Conservation (phyloP, 2,329 filamentous ascomycete genomes). For the Bertia moriformis region DNA sequence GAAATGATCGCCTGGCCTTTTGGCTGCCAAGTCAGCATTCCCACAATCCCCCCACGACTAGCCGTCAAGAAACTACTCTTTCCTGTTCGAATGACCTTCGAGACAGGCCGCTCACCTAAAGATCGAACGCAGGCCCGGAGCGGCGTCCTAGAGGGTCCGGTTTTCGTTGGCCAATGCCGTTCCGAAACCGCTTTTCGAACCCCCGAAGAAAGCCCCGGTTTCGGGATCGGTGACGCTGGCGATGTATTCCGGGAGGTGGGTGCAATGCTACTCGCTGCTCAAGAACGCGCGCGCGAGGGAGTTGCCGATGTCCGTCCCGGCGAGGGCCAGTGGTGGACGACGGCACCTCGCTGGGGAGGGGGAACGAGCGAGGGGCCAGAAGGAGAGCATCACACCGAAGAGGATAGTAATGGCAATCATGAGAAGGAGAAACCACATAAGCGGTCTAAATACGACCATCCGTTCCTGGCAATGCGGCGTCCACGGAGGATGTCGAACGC, state of each 20-base stretch:
- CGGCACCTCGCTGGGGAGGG: conserved; percentile 38
- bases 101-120: conserved; percentile 33
- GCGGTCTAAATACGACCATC: conserved; percentile 17
- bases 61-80: conserved; percentile 32
- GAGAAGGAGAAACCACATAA: conserved; percentile 17
- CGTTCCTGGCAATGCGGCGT: conserved; percentile 13
- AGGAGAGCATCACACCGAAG: background rate
- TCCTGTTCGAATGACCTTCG: conserved; percentile 37
- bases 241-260: conserved; percentile 43
- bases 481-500: conserved; percentile 24
- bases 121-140: conserved; percentile 33
- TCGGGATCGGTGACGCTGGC: conserved; percentile 22
- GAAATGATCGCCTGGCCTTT: conserved; percentile 44
- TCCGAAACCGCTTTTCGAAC: conserved; percentile 35
- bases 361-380: conserved; percentile 15
- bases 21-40: conserved; percentile 30
- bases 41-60: conserved; percentile 29
- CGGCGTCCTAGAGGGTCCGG: conserved; percentile 40
- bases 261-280: conserved; percentile 38
- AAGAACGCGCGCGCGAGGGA: conserved; percentile 43
- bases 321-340: conserved; percentile 46
- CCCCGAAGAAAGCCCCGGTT: conserved; percentile 10
- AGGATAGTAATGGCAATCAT: background rate
- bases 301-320: conserved; percentile 29
- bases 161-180: conserved; percentile 37